A percentile compares a stretch with the other conserved stretches of the same genome.
Evolutionary conservation across 2,329 filamentous ascomycete species (phyloP).

Genomic region (Clarireedia sp.): DNA sequence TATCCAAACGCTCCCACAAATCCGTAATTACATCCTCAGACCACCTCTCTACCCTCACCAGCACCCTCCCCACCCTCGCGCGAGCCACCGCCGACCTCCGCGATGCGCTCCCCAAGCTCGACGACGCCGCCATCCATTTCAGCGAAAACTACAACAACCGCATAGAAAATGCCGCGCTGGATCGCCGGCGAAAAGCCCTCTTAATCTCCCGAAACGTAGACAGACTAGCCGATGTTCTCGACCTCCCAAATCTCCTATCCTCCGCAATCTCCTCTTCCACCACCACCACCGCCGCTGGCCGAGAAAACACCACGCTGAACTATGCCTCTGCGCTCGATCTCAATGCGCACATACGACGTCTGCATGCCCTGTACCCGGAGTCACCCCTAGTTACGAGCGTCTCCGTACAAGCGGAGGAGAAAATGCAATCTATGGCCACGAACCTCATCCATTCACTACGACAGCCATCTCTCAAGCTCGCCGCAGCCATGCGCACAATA

Average conservation of each 20-base stretch:
- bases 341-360: slow-evolving; percentile 82
- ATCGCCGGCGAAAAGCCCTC: slow-evolving; percentile 69
- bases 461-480: slow-evolving; percentile 73
- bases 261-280: slow-evolving; percentile 58
- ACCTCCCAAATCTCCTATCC: slow-evolving; percentile 77
- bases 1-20: slow-evolving; percentile 85
- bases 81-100: slow-evolving; percentile 59
- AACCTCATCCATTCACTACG: slow-evolving; percentile 75
- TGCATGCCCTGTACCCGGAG: slow-evolving; percentile 73
- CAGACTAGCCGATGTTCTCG: slow-evolving; percentile 80
- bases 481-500: slow-evolving; percentile 81
- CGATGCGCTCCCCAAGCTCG: slow-evolving; percentile 67
- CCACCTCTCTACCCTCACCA: slow-evolving; percentile 64
- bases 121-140: slow-evolving; percentile 71
- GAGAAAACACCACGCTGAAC: slow-evolving; percentile 48
- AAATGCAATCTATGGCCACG: slow-evolving; percentile 81
- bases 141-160: slow-evolving; percentile 74
- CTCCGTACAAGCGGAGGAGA: slow-evolving; percentile 68
- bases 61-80: slow-evolving; percentile 64
- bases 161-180: slow-evolving; percentile 59
- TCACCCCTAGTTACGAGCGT: slow-evolving; percentile 70
- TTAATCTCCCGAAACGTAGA: slow-evolving; percentile 81
- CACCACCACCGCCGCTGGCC: slow-evolving; percentile 31
- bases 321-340: slow-evolving; percentile 88
- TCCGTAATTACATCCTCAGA: slow-evolving; percentile 73